Evolutionary conservation across 2,329 filamentous ascomycete genomes (phyloP).

Genomic region (Penicillium sclerotiorum): DNA sequence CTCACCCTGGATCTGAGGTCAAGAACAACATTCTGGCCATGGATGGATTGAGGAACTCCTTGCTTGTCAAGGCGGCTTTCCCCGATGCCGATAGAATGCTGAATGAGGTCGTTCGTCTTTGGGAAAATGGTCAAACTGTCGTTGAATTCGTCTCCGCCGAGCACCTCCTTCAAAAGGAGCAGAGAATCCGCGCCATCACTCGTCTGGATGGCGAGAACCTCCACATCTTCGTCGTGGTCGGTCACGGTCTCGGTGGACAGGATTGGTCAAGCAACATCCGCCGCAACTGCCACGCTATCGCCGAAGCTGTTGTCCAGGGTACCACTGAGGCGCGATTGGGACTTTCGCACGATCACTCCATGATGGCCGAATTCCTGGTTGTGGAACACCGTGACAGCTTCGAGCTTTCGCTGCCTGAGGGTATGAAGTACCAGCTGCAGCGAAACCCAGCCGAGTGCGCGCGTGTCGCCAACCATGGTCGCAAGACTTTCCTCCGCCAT

Average conservation of each 20-base stretch:
- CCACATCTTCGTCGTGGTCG: slow-evolving; percentile 2
- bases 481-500: slow-evolving; percentile 5
- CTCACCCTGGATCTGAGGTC: slow-evolving; percentile 3
- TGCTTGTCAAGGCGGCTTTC: slow-evolving; percentile 1
- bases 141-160: slow-evolving; percentile 5
- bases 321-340: slow-evolving; percentile 1
- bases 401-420: slow-evolving; percentile 5
- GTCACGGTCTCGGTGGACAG: neutral
- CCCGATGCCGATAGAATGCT: slow-evolving; percentile 1
- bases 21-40: neutral
- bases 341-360: slow-evolving; percentile 6
- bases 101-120: neutral
- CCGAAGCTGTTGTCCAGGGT: slow-evolving; percentile 3
- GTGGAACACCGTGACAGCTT: slow-evolving; percentile 1
- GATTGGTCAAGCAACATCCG: slow-evolving; percentile 4
- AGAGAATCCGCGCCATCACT: slow-evolving; percentile 1
- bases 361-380: slow-evolving; percentile 3
- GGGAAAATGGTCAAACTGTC: slow-evolving; percentile 2
- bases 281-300: slow-evolving; percentile 6
- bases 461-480: slow-evolving; percentile 1
- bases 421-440: slow-evolving; percentile 5
- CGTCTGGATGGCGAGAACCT: neutral
- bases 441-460: slow-evolving; percentile 3
- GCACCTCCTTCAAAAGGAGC: slow-evolving; percentile 6
- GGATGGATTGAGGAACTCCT: neutral